Evolutionary conservation across 2,329 filamentous ascomycete genomes (phyloP), one percentile per base, ranked within the genome.

Genomic region (Exophiala spinifera): DNA sequence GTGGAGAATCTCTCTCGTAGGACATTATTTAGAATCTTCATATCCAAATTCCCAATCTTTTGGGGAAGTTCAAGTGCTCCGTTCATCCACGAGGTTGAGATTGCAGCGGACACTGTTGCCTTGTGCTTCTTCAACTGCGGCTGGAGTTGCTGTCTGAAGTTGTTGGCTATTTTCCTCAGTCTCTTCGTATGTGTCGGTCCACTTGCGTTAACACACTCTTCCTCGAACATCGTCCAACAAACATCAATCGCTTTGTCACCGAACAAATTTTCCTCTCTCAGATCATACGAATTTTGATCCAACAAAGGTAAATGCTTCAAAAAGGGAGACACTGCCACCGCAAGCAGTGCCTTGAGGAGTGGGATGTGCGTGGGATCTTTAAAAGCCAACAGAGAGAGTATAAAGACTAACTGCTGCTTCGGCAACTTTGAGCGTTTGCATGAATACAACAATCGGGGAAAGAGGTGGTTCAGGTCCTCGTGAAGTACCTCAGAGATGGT

Each of bases 311-410:
- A 45, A 5, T 13, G 3, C 14, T n/a, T 33, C 25, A 60, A 25
- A 4, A 23, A 10, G 7, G 55, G 40, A 11, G 46, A 49, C 8
- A 55, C 15, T 3, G 54, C 54, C 10, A 57, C 53, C 7, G 51
- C 57, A 3, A 57, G 43, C 4, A 58, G 20, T 1, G 44, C 36
- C 21, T 37, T 51, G 20, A 58, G 31, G 4, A 48, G n/a, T 8
- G n/a, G 28, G 1, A 7, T 33, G 8, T 34, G 8, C 1, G 3
- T 11, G 5, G 46, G 55, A 1, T 60, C 13, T 2, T 52, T 49
- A 23, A 57, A 60, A 3, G 40, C 48, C 2, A 58, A 15, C 5
- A 56, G 43, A 7, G 53, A 55, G 3, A 60, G 39, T 3, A 55
- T 3, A 23, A 60, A 55, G 5, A 23, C 28, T 2, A 60, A 45